Evolutionary conservation across 1,139 yeast species (phyloP).

Genomic region (Candida tetrigidarum): DNA sequence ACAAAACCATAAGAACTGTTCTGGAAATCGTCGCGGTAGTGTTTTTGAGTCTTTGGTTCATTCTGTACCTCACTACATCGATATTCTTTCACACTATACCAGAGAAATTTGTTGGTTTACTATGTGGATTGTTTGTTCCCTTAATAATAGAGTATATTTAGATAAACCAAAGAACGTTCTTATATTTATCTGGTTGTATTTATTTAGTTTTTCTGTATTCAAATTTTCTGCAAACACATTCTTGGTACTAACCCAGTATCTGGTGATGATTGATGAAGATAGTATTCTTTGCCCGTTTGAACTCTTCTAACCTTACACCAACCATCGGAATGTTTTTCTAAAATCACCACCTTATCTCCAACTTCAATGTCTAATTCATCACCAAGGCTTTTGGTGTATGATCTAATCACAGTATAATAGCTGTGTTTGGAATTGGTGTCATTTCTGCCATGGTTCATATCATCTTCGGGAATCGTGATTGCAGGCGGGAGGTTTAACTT

Average conservation of each 20-base stretch:
- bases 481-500: constrained; percentile 13
- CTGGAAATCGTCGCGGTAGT: constrained; percentile 14
- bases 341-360: constrained; percentile 36
- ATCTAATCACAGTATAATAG: constrained; percentile 27
- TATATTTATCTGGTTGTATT: not conserved
- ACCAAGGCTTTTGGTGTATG: constrained; percentile 30
- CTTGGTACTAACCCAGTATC: constrained; percentile 40
- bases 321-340: constrained; percentile 39
- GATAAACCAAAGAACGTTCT: not conserved
- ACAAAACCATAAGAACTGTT: not conserved
- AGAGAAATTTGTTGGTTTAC: constrained; percentile 59
- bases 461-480: constrained; percentile 1
- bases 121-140: constrained; percentile 50
- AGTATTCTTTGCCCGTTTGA: constrained; percentile 16
- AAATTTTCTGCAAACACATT: constrained; percentile 29
- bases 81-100: constrained; percentile 62
- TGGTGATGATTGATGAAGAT: constrained; percentile 8
- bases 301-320: constrained; percentile 39
- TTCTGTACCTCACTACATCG: constrained; percentile 56
- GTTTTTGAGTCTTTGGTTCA: constrained; percentile 40
- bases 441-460: constrained; percentile 13
- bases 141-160: constrained; percentile 15
- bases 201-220: not conserved
- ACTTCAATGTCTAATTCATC: constrained; percentile 39
- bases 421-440: constrained; percentile 12